A percentile compares a stretch with the other conserved stretches of the same genome.
Evolutionary conservation across 805 yeast species (phyloP).

Genomic region (Myxozyma neotropica): DNA sequence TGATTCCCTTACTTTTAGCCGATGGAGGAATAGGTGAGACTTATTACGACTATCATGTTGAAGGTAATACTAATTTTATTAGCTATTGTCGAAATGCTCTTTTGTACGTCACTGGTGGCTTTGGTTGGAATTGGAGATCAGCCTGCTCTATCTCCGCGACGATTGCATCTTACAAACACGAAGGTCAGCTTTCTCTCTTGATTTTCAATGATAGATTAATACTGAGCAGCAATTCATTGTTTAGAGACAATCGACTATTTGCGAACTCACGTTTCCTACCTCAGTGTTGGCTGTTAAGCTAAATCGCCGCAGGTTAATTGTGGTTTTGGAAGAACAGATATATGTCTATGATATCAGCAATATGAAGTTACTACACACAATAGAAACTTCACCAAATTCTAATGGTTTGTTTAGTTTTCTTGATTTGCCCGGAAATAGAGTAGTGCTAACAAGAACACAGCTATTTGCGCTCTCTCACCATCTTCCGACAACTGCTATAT

Average conservation of each 20-base stretch:
- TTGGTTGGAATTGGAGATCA: slow-evolving; percentile 77
- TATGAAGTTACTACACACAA: slow-evolving; percentile 75
- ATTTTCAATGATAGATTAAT: background rate
- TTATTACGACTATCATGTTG: background rate
- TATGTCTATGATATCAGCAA: slow-evolving; percentile 88
- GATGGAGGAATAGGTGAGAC: slow-evolving; percentile 46
- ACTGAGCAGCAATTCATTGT: background rate
- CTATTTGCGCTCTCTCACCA: slow-evolving; percentile 44
- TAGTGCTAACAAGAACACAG: slow-evolving; percentile 29
- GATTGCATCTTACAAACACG: slow-evolving; percentile 80
- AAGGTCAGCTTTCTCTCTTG: slow-evolving; percentile 44
- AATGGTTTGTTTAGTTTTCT: slow-evolving; percentile 34
- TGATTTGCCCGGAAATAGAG: background rate
- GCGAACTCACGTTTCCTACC: slow-evolving; percentile 86
- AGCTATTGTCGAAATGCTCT: slow-evolving; percentile 80
- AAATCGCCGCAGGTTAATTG: slow-evolving; percentile 80
- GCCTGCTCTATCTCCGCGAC: slow-evolving; percentile 66
- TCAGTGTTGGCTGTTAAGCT: slow-evolving; percentile 69
- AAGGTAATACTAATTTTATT: background rate
- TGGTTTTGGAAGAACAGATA: slow-evolving; percentile 76
- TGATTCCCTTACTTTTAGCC: slow-evolving; percentile 26
- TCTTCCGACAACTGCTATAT: slow-evolving; percentile 54
- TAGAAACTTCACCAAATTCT: slow-evolving; percentile 58
- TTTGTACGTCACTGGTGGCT: slow-evolving; percentile 83
- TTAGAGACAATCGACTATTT: slow-evolving; percentile 66